These are phyloP conservation scores for Populus pruinosa DNA, from an alignment of 345 rosid genomes.

Conservation along the genomic window DNA sequence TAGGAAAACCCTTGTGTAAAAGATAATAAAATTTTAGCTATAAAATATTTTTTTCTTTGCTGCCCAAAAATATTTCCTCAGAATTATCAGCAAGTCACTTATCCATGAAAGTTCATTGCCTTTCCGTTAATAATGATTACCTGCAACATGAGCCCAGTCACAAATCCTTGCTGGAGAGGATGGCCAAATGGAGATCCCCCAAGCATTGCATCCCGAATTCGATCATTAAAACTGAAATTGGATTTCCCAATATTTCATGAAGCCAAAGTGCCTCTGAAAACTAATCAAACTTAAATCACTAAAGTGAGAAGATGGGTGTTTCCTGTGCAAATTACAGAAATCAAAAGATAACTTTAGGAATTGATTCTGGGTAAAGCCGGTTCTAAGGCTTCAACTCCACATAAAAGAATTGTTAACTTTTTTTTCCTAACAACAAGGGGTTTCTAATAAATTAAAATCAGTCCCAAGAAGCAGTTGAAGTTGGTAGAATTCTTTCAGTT, in stretches of 20 bases:
- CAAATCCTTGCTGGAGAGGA: conserved; percentile 95
- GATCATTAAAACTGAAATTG: conserved; percentile 83
- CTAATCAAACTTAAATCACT: background rate
- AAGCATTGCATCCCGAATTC: conserved; percentile 90
- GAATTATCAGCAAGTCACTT: background rate
- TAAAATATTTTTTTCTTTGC: background rate
- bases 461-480: background rate
- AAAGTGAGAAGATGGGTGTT: conserved; percentile 1
- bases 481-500: background rate
- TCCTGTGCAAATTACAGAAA: background rate
- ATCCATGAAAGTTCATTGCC: background rate
- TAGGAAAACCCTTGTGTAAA: background rate
- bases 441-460: background rate
- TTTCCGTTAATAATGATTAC: conserved; percentile 29
- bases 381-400: background rate
- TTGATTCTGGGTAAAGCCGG: background rate
- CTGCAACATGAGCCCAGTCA: conserved; percentile 81
- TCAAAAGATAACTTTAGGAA: background rate
- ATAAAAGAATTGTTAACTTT: background rate
- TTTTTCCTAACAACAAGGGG: background rate
- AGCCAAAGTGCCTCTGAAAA: background rate
- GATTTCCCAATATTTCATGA: conserved; percentile 16
- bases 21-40: no score
- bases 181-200: conserved; percentile 99
- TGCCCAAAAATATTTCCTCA: background rate